Evolutionary conservation across 169 alveolate genomes (phyloP), one percentile per base, ranked within the genome.

Genomic region (Eimeria acervulina): DNA sequence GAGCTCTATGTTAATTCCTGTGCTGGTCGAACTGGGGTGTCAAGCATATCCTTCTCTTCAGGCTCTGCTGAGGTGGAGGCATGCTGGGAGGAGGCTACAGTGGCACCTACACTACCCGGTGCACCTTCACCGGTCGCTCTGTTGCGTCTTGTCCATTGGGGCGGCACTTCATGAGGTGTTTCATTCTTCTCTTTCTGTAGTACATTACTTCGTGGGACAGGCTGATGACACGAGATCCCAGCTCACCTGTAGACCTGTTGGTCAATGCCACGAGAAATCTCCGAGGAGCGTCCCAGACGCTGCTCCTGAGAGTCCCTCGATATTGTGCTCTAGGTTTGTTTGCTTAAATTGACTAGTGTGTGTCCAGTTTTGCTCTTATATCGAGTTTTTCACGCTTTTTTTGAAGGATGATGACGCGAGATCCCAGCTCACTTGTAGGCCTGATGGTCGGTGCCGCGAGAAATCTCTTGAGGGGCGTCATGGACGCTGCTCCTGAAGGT

Each of bases 351-450:
- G 38, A 17, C 78, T n/a, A 28, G 55, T 15, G 93, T 12, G 52
- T 31, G 31, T 13, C 19, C 1, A 51, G 2, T 4, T 23, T 36
- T 55, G 66, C 47, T 21, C 59, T 2, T 61, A 23, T 19, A 4
- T 31, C 55, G 55, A 36, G n/a, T 0, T 6, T 23, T 55, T 15
- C 15, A 15, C 1, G 1, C 19, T 55, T 44, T 51, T n/a, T 15
- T 8, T 7, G 74, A 13, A 2, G 12, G 26, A 96, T 61, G 97
- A 97, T 97, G 97, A 95, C 92, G 19, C 52, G 72, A 97, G 96
- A 66, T 94, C 98, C 98, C 98, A 97, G 98, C 98, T 97, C 98
- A 97, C 98, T 97, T 63, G 92, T 93, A 88, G 78, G 68, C 95
- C 93, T 68, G 85, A 95, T 70, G 95, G 97, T 93, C 95, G 78